Evolutionary conservation across 2,329 filamentous ascomycete species (phyloP).

Genomic region (Fusarium nurragi): DNA sequence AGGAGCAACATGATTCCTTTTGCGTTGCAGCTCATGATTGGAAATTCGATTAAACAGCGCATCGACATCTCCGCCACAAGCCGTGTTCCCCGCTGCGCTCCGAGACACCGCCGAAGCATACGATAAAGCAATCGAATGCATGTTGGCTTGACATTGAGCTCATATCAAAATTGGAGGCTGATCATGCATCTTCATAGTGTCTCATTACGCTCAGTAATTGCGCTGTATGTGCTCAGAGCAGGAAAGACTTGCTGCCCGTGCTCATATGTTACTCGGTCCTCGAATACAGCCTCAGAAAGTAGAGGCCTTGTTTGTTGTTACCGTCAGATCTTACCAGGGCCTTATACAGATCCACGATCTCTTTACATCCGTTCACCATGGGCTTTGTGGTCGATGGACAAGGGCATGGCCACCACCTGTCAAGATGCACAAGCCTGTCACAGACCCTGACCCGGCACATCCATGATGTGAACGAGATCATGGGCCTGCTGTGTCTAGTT

Average conservation of each 20-base stretch:
- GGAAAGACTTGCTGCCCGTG: conserved; percentile 20
- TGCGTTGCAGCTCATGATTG: conserved; percentile 10
- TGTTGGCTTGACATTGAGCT: conserved; percentile 9
- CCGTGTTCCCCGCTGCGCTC: conserved; percentile 20
- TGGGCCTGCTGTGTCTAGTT: conserved; percentile 37
- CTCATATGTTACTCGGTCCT: conserved; percentile 7
- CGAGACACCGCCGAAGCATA: conserved; percentile 43
- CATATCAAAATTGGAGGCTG: conserved; percentile 7
- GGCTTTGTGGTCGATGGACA: conserved; percentile 9
- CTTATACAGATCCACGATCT: conserved; percentile 24
- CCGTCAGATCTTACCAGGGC: conserved; percentile 40
- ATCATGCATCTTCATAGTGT: conserved; percentile 7
- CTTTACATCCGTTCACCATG: conserved; percentile 14
- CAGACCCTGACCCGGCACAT: conserved; percentile 42
- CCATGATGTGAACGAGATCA: conserved; percentile 35
- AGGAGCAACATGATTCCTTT: conserved; percentile 8
- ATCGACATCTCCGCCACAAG: conserved; percentile 29
- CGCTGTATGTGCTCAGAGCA: conserved; percentile 25
- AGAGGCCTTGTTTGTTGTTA: conserved; percentile 17
- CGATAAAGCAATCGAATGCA: conserved; percentile 31
- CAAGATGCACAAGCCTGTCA: conserved; percentile 42
- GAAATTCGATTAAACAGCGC: conserved; percentile 33
- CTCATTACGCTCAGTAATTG: conserved; percentile 21
- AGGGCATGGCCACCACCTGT: conserved; percentile 31
- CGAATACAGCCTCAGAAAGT: conserved; percentile 9